These are phyloP conservation scores for Lenzites betulinus DNA, from an alignment of 768 basidiomycete genomes.

Conservation along the genomic window DNA sequence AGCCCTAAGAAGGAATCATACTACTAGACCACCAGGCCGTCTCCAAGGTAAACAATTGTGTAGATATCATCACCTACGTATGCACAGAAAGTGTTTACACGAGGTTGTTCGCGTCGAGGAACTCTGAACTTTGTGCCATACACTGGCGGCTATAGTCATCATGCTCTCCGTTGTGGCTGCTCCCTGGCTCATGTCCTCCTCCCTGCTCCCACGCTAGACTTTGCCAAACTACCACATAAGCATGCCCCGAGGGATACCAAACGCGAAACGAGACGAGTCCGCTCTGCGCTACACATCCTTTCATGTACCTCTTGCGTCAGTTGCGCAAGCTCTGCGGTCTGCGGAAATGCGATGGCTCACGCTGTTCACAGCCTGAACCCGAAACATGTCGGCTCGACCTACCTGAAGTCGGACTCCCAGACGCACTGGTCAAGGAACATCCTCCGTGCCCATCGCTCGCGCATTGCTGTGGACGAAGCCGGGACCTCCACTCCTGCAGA, in stretches of 20 bases:
- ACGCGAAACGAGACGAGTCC: constrained; percentile 77
- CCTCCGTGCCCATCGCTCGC: constrained; percentile 48
- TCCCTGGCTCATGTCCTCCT: background rate
- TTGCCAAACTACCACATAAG: background rate
- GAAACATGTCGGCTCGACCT: constrained; percentile 76
- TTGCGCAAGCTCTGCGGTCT: background rate
- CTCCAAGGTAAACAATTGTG: too few relatives aligned
- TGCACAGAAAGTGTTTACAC: too few relatives aligned
- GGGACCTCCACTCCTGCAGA: constrained; percentile 31
- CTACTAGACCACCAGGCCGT: constrained; percentile 63
- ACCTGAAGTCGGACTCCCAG: constrained; percentile 76
- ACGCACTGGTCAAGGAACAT: constrained; percentile 73
- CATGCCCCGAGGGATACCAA: constrained; percentile 85
- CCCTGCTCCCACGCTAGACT: background rate
- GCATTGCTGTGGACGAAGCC: constrained; percentile 42
- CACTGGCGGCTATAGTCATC: constrained; percentile 6
- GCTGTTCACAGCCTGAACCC: constrained; percentile 62
- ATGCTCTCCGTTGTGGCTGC: too few relatives aligned
- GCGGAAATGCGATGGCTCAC: background rate
- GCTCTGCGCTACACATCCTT: constrained; percentile 83
- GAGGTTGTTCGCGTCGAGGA: too few relatives aligned
- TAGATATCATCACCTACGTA: too few relatives aligned
- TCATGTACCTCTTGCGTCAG: constrained; percentile 74
- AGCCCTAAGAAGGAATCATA: constrained; percentile 66
- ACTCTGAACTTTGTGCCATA: background rate